Conservation (phyloP, 495 filamentous ascomycete species). For the Talaromyces liani region DNA sequence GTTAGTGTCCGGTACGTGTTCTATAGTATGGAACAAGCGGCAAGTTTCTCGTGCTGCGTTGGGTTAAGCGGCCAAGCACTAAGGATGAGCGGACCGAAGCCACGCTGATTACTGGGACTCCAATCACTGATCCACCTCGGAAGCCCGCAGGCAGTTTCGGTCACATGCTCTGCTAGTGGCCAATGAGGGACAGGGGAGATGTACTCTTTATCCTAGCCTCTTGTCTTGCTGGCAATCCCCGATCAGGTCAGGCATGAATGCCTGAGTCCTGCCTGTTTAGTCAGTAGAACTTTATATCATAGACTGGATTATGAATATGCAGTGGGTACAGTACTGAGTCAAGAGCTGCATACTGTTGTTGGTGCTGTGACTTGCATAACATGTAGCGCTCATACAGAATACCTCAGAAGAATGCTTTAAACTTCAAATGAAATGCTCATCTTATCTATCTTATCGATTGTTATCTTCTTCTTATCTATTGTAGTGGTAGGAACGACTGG, state of each 20-base stretch:
- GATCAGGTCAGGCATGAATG: slow-evolving; percentile 4
- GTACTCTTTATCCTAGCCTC: neutral
- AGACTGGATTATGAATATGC: neutral
- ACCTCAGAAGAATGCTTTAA: neutral
- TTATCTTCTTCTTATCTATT: too few species aligned
- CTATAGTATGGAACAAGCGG: slow-evolving; percentile 1
- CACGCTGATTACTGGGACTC: slow-evolving; percentile 11
- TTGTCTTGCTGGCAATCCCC: neutral
- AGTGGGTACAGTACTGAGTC: neutral
- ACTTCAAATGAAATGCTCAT: neutral
- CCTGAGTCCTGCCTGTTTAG: neutral
- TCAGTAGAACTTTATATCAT: neutral
- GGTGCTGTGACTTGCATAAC: neutral
- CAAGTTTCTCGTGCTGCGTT: neutral
- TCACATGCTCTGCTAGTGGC: slow-evolving; percentile 7
- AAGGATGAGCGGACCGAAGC: slow-evolving; percentile 9
- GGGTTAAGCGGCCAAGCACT: neutral
- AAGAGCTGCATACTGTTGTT: neutral
- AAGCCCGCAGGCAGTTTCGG: slow-evolving; percentile 9
- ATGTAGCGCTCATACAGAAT: neutral
- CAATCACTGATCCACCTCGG: slow-evolving; percentile 9
- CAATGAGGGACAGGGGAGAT: neutral
- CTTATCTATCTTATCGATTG: neutral
- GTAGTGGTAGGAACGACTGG: too few species aligned
- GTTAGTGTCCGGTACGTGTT: neutral